Percentiles rank a stretch among this genome's conserved stretches.
phyloP scores from a whole-genome alignment of 23 red algal genomes.

The Chondrus crispus region DNA sequence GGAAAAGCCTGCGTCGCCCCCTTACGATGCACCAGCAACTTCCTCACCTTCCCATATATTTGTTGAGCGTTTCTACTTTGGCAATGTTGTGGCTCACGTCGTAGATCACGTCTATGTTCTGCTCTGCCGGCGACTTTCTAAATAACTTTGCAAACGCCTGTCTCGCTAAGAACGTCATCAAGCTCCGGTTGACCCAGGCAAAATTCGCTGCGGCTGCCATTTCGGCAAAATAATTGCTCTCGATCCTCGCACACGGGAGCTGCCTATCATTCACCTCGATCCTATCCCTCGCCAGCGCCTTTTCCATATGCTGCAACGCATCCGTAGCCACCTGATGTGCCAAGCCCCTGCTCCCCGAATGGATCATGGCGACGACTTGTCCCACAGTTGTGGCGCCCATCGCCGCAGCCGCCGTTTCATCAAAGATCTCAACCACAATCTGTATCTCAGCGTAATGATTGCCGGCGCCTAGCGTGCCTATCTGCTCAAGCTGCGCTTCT shows the following conservation, averaged over 20 bases:
- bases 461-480: constrained; percentile 94
- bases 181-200: constrained; percentile 86
- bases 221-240: constrained; percentile 69
- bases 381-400: constrained; percentile 76
- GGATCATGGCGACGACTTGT: constrained; percentile 92
- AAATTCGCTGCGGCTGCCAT: constrained; percentile 97
- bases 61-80: constrained; percentile 88
- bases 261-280: constrained; percentile 90
- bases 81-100: constrained; percentile 98
- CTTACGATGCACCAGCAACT: constrained; percentile 90
- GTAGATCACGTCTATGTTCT: constrained; percentile 95
- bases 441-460: constrained; percentile 98
- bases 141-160: constrained; percentile 97
- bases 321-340: constrained; percentile 95
- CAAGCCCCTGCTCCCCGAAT: constrained; percentile 88
- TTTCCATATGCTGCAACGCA: constrained; percentile 84
- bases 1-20: constrained; percentile 94
- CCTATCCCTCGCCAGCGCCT: constrained; percentile 59
- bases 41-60: constrained; percentile 29
- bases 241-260: constrained; percentile 89
- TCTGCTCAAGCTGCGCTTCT: constrained; percentile 83
- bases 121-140: constrained; percentile 53
- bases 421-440: constrained; percentile 86
- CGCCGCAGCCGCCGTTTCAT: constrained; percentile 38
- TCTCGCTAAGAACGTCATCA: constrained; percentile 88